Evolutionary conservation across 2,329 filamentous ascomycete genomes (phyloP).

Genomic region (Fusarium piperis): DNA sequence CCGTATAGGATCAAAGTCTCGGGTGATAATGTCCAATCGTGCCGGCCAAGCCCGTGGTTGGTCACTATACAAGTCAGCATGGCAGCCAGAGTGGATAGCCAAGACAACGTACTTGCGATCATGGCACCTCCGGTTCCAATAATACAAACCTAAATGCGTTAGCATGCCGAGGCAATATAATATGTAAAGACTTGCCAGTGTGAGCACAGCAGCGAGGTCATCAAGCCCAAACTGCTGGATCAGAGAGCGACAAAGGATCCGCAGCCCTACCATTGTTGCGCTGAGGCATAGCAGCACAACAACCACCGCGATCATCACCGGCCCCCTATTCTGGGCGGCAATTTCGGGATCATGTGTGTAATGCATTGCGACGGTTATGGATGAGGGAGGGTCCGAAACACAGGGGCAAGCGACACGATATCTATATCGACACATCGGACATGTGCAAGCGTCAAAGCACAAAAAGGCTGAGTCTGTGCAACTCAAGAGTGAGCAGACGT

Average conservation of each 20-base stretch:
- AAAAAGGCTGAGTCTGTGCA: background rate
- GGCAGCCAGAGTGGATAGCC: accelerated
- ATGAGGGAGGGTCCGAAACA: background rate
- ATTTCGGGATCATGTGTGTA: background rate
- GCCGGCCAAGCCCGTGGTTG: conserved; percentile 12
- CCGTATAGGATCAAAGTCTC: background rate
- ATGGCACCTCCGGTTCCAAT: conserved; percentile 13
- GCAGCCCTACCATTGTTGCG: conserved; percentile 7
- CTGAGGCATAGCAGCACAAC: background rate
- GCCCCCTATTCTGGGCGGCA: background rate
- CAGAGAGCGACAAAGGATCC: conserved; percentile 14
- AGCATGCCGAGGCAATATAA: background rate
- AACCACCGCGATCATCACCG: conserved; percentile 3
- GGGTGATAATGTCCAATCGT: background rate
- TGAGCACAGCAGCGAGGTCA: conserved; percentile 14
- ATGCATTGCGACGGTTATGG: background rate
- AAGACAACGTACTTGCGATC: conserved; percentile 9
- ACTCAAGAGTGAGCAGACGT: background rate
- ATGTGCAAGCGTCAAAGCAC: background rate
- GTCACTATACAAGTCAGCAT: conserved; percentile 28
- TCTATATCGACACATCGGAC: background rate
- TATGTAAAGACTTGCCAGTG: background rate
- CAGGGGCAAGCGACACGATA: background rate
- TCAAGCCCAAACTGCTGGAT: conserved; percentile 9
- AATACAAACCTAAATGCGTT: conserved; percentile 12